phyloP scores from a whole-genome alignment of 768 basidiomycete species.

The Boletus vinaceobasis region DNA sequence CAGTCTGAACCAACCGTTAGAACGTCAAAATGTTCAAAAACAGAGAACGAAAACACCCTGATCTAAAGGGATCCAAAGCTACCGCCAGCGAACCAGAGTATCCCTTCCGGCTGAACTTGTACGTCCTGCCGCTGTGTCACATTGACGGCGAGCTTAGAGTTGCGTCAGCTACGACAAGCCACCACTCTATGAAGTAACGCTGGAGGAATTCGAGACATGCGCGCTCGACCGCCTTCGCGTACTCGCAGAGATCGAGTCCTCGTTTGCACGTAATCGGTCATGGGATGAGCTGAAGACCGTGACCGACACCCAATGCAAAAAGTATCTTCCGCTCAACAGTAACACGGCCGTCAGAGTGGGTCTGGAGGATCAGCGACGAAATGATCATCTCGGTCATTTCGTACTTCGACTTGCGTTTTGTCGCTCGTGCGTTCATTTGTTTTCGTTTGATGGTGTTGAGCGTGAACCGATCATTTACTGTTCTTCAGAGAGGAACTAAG shows the following conservation, averaged over 20 bases:
- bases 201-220: slow-evolving; percentile 92
- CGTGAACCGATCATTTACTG: neutral
- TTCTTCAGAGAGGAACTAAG: slow-evolving; percentile 79
- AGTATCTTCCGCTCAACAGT: slow-evolving; percentile 70
- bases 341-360: slow-evolving; percentile 48
- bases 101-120: slow-evolving; percentile 81
- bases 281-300: slow-evolving; percentile 72
- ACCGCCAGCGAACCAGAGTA: slow-evolving; percentile 38
- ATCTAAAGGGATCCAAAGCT: neutral
- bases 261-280: slow-evolving; percentile 76
- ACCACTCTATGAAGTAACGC: slow-evolving; percentile 82
- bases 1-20: neutral
- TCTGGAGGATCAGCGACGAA: slow-evolving; percentile 62
- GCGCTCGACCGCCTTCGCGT: slow-evolving; percentile 86
- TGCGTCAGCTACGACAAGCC: slow-evolving; percentile 77
- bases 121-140: slow-evolving; percentile 21
- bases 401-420: slow-evolving; percentile 94
- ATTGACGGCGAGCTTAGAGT: slow-evolving; percentile 2
- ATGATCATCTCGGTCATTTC: slow-evolving; percentile 90
- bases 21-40: slow-evolving; percentile 20
- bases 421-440: slow-evolving; percentile 68
- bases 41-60: slow-evolving; percentile 7
- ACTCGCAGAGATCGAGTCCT: slow-evolving; percentile 89
- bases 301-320: slow-evolving; percentile 59
- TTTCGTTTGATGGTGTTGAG: neutral